These are phyloP conservation scores for Bathelium albidoporum DNA, from an alignment of 495 filamentous ascomycete species.

Conservation along the genomic window DNA sequence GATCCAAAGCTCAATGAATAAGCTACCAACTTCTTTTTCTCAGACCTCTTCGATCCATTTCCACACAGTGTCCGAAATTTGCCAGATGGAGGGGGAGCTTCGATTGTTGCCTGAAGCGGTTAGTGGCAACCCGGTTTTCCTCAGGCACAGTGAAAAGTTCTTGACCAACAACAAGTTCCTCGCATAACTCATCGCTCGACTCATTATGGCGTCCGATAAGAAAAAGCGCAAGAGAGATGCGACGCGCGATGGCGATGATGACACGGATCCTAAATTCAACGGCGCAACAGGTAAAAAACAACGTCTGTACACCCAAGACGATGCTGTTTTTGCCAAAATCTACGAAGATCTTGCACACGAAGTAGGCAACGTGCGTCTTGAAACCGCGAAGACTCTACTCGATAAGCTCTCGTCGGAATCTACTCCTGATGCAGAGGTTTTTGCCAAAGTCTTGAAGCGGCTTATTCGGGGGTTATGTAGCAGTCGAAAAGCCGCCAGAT, in stretches of 20 bases:
- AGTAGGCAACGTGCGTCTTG: conserved; percentile 27
- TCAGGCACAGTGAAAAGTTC: not conserved
- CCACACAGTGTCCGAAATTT: too few species aligned
- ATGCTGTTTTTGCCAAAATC: conserved; percentile 16
- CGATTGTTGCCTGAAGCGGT: not conserved
- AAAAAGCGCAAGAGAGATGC: not conserved
- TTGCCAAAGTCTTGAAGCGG: conserved; percentile 39
- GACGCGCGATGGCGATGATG: not conserved
- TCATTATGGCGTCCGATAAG: not conserved
- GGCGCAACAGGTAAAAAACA: not conserved
- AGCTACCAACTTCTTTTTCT: too few species aligned
- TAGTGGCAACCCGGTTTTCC: not conserved
- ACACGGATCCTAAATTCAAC: not conserved
- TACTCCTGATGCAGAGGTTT: conserved; percentile 14
- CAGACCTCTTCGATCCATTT: not conserved
- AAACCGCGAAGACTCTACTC: conserved; percentile 34
- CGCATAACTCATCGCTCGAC: not conserved
- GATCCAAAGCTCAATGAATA: too few species aligned
- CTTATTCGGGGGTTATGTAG: conserved; percentile 84
- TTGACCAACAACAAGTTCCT: not conserved
- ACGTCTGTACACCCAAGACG: conserved; percentile 14
- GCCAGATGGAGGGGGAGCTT: too few species aligned
- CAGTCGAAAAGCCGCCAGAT: conserved; percentile 74
- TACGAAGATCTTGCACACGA: conserved; percentile 30
- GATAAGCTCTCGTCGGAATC: conserved; percentile 26